A percentile compares a stretch with the other conserved stretches of the same genome.
Evolutionary conservation across 768 basidiomycete species (phyloP).

Genomic region (Cystobasidiopsis lactophilus): DNA sequence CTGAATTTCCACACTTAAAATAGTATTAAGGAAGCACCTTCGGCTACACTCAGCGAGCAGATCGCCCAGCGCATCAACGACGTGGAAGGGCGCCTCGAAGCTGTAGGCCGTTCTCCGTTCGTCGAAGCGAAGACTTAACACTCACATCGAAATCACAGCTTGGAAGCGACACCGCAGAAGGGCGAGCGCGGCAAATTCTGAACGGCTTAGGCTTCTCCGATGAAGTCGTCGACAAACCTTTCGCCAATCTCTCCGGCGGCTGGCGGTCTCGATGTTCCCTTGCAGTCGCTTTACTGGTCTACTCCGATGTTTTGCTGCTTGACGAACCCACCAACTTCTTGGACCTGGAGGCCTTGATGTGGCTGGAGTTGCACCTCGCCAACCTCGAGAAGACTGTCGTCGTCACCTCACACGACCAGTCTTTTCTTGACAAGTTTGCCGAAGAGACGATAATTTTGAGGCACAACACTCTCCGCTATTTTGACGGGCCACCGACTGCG

Average conservation of each 20-base stretch:
- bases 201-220: slow-evolving; percentile 38
- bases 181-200: slow-evolving; percentile 33
- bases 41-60: neutral
- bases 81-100: neutral
- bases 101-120: slow-evolving; percentile 8
- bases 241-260: slow-evolving; percentile 37
- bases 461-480: slow-evolving; percentile 34
- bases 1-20: too few relatives aligned
- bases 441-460: slow-evolving; percentile 43
- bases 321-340: slow-evolving; percentile 34
- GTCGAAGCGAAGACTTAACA: slow-evolving; percentile 13
- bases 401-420: slow-evolving; percentile 43
- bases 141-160: slow-evolving; percentile 9
- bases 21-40: neutral
- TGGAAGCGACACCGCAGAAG: slow-evolving; percentile 20
- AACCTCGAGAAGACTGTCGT: slow-evolving; percentile 32
- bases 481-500: slow-evolving; percentile 29
- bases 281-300: slow-evolving; percentile 37
- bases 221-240: slow-evolving; percentile 25
- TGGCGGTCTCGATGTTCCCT: slow-evolving; percentile 43
- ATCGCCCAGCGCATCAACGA: neutral
- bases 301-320: slow-evolving; percentile 37
- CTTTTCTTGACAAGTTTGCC: slow-evolving; percentile 38
- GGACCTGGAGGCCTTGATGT: slow-evolving; percentile 22
- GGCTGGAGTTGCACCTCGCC: slow-evolving; percentile 31